Percentiles rank a stretch among this genome's conserved stretches.
Evolutionary conservation across 1,284 basidiomycete genomes (phyloP).

Genomic region (Papiliotrema fonsecae): DNA sequence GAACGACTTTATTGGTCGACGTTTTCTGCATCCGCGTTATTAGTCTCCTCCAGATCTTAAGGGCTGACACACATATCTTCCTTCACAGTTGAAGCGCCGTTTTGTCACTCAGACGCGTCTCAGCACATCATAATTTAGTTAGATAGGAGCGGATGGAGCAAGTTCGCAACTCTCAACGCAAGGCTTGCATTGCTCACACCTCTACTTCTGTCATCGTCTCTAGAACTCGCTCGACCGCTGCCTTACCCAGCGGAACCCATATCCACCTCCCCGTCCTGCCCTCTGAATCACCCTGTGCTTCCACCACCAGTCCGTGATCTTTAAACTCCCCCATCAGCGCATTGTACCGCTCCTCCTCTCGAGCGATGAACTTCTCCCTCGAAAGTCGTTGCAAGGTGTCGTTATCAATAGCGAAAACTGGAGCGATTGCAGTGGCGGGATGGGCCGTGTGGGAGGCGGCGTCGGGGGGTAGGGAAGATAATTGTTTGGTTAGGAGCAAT

Average conservation of each 20-base stretch:
- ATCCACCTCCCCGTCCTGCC: slow-evolving; percentile 51
- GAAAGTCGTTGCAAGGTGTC: slow-evolving; percentile 41
- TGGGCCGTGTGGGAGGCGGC: slow-evolving; percentile 16
- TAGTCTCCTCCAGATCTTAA: too few species aligned
- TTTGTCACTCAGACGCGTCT: too few species aligned
- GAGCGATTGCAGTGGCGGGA: slow-evolving; percentile 22
- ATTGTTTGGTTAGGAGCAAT: slow-evolving; percentile 62
- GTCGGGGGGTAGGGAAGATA: slow-evolving; percentile 55
- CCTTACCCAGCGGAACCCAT: slow-evolving; percentile 77
- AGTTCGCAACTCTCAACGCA: too few species aligned
- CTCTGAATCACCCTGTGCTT: slow-evolving; percentile 46
- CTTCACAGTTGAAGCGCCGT: too few species aligned
- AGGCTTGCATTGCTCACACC: too few species aligned
- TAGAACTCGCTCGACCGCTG: slow-evolving; percentile 49
- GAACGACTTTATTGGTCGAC: too few species aligned
- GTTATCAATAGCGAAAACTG: slow-evolving; percentile 42
- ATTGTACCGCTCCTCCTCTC: slow-evolving; percentile 74
- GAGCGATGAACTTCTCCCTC: slow-evolving; percentile 72
- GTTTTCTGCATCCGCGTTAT: too few species aligned
- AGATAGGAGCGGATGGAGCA: too few species aligned
- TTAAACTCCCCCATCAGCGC: slow-evolving; percentile 79
- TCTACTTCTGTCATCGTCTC: slow-evolving; percentile 14
- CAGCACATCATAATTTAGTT: too few species aligned
- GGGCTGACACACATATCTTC: too few species aligned
- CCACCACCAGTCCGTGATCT: slow-evolving; percentile 76